phyloP scores from a whole-genome alignment of 2,329 filamentous ascomycete species.

The Phyllachora maydis region DNA sequence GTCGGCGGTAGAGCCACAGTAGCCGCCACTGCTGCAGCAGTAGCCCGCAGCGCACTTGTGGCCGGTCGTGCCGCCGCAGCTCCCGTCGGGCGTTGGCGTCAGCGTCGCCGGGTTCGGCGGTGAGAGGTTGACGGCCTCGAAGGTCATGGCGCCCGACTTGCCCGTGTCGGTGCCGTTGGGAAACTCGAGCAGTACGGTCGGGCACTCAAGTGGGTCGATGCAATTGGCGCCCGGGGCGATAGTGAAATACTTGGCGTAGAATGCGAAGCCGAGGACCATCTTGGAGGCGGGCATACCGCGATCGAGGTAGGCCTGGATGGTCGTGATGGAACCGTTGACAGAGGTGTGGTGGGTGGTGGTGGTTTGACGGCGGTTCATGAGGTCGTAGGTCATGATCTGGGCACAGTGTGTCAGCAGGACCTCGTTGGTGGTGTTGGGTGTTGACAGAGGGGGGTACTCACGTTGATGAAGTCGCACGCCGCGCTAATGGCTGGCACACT shows the following conservation, averaged over 20 bases:
- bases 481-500: conserved; percentile 36
- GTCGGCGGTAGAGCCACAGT: conserved; percentile 4
- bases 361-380: conserved; percentile 48
- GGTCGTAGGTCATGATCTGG: conserved; percentile 41
- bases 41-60: conserved; percentile 3
- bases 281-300: conserved; percentile 28
- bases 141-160: conserved; percentile 25
- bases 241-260: conserved; percentile 45
- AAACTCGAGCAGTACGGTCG: conserved; percentile 34
- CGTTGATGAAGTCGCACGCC: conserved; percentile 45
- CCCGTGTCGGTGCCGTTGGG: conserved; percentile 35
- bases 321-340: conserved; percentile 29
- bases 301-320: conserved; percentile 36
- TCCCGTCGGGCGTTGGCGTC: conserved; percentile 4
- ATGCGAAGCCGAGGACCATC: conserved; percentile 44
- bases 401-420: background rate
- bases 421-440: no score
- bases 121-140: conserved; percentile 12
- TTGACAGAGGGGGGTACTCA: conserved; percentile 13
- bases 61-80: conserved; percentile 5
- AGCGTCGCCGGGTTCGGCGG: conserved; percentile 2
- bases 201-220: conserved; percentile 26
- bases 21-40: conserved; percentile 6
- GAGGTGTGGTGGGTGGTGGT: conserved; percentile 44
- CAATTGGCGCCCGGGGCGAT: conserved; percentile 20